Evolutionary conservation across 352 stramenopile genomes (phyloP).

Genomic region (Plasmopara viticola): DNA sequence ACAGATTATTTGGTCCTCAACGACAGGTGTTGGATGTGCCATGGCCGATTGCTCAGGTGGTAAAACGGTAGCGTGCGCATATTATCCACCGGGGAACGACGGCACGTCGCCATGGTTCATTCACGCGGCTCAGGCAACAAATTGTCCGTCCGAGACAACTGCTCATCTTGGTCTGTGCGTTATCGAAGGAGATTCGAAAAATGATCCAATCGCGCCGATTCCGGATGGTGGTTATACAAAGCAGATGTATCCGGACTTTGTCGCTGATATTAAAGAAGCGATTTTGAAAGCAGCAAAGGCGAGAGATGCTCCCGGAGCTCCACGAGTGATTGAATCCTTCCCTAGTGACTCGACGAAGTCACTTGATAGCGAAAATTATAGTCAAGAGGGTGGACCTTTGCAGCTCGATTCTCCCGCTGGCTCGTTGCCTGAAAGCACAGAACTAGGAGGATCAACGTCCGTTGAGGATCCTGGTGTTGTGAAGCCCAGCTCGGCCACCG

Average conservation of each 20-base stretch:
- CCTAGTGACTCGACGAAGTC: not conserved
- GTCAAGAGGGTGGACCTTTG: constrained; percentile 1
- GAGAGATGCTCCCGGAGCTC: constrained; percentile 12
- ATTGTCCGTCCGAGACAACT: constrained; percentile 42
- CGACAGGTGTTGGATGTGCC: constrained; percentile 57
- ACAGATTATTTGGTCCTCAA: constrained; percentile 61
- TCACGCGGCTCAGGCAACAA: constrained; percentile 34
- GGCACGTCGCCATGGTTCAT: constrained; percentile 50
- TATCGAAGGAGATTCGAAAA: constrained; percentile 40
- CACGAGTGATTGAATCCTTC: not conserved
- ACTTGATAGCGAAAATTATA: not conserved
- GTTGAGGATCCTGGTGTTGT: constrained; percentile 21
- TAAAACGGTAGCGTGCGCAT: constrained; percentile 55
- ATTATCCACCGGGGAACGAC: constrained; percentile 52
- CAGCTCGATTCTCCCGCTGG: constrained; percentile 7
- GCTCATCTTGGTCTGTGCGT: constrained; percentile 41
- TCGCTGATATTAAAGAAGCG: constrained; percentile 40
- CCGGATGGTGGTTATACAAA: constrained; percentile 43
- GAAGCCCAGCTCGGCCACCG: constrained; percentile 26
- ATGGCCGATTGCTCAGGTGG: constrained; percentile 38
- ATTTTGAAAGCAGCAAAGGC: constrained; percentile 33
- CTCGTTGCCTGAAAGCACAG: not conserved
- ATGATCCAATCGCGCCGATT: constrained; percentile 55
- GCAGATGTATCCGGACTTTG: constrained; percentile 45
- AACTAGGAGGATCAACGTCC: not conserved